phyloP scores from a whole-genome alignment of 768 basidiomycete genomes.

The Lanmaoa rubissima region DNA sequence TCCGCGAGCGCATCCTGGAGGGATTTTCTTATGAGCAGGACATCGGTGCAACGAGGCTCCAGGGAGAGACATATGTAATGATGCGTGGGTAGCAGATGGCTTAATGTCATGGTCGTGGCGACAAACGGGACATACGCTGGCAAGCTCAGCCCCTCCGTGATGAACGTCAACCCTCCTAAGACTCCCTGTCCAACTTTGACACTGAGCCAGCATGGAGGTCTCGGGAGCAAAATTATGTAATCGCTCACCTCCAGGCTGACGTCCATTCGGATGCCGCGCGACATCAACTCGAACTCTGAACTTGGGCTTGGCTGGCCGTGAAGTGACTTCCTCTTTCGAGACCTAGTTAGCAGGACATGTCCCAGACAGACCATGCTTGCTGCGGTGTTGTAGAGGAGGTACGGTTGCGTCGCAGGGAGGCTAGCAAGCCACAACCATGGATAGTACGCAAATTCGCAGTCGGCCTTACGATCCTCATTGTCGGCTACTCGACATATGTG shows the following conservation, averaged over 20 bases:
- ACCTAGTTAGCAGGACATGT: conserved; percentile 12
- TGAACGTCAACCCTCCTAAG: not conserved
- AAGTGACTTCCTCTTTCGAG: not conserved
- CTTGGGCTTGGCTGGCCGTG: not conserved
- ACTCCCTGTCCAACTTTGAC: not conserved
- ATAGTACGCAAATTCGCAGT: conserved; percentile 68
- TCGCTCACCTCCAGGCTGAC: conserved; percentile 5
- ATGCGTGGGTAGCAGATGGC: conserved; percentile 22
- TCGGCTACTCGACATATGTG: conserved; percentile 72
- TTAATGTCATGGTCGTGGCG: conserved; percentile 11
- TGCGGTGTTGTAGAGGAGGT: conserved; percentile 58
- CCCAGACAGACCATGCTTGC: conserved; percentile 23
- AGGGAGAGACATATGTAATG: conserved; percentile 25
- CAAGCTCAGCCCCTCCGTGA: not conserved
- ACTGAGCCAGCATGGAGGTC: not conserved
- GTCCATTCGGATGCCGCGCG: conserved; percentile 10
- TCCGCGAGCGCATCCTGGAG: conserved; percentile 55
- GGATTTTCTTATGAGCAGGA: conserved; percentile 48
- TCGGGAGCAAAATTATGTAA: conserved; percentile 20
- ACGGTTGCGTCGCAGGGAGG: conserved; percentile 38
- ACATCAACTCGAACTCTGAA: conserved; percentile 11
- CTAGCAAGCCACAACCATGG: conserved; percentile 65
- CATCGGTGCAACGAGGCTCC: conserved; percentile 34
- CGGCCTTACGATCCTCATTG: conserved; percentile 54
- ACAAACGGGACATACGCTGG: not conserved